Evolutionary conservation across 176 grass and related monocot species (phyloP).

Genomic region (Avena eriantha): DNA sequence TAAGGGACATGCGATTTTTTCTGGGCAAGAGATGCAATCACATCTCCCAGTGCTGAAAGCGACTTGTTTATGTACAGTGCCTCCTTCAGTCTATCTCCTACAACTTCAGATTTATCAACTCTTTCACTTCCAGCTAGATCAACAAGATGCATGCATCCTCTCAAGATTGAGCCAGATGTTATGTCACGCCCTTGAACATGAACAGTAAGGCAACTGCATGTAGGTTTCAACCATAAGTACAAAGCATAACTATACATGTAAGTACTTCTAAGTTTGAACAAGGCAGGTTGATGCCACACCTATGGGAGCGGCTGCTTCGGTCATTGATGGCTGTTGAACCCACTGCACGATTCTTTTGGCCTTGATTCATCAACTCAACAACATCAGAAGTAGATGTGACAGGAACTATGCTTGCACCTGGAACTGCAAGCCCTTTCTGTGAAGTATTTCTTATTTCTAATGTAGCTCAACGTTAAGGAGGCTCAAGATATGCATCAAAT

Average conservation of each 20-base stretch:
- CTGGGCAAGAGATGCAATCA: constrained; percentile 86
- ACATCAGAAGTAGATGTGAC: constrained; percentile 73
- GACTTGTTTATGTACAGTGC: constrained; percentile 95
- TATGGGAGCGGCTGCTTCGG: constrained; percentile 93
- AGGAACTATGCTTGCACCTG: constrained; percentile 74
- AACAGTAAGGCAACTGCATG: constrained; percentile 81
- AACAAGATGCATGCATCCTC: constrained; percentile 91
- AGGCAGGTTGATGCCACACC: constrained; percentile 45
- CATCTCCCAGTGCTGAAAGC: constrained; percentile 87
- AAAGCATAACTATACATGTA: constrained; percentile 30
- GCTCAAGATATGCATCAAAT: constrained; percentile 32
- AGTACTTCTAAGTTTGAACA: constrained; percentile 38
- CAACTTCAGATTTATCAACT: constrained; percentile 85
- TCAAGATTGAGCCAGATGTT: constrained; percentile 54
- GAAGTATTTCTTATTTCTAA: constrained; percentile 89
- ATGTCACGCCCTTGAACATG: constrained; percentile 89
- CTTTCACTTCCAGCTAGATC: constrained; percentile 94
- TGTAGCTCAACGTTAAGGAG: constrained; percentile 70
- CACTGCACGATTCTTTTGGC: constrained; percentile 75
- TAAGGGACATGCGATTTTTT: constrained; percentile 87
- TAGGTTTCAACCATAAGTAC: constrained; percentile 33
- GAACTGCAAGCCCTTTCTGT: constrained; percentile 78
- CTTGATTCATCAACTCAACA: constrained; percentile 81
- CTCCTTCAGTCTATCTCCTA: constrained; percentile 88
- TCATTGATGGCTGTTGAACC: constrained; percentile 84